phyloP scores from a whole-genome alignment of 768 basidiomycete genomes.

The Omphalotus guepiniiformis region DNA sequence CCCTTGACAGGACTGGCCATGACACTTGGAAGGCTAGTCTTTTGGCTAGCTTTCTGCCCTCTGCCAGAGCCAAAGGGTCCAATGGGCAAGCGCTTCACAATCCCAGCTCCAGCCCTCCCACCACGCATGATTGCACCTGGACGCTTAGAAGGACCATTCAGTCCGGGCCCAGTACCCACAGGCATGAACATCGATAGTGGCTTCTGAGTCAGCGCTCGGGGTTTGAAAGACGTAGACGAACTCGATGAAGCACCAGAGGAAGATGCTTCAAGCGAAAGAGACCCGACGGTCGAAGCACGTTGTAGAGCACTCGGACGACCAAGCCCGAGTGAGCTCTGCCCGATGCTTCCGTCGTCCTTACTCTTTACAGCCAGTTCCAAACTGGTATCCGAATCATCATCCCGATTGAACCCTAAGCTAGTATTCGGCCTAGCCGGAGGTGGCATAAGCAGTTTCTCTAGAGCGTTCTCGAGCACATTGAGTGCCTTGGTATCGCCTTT shows the following conservation, averaged over 20 bases:
- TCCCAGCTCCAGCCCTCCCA: slow-evolving; percentile 8
- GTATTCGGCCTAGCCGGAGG: slow-evolving; percentile 65
- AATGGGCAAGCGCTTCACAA: slow-evolving; percentile 8
- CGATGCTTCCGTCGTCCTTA: slow-evolving; percentile 14
- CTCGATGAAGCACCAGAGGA: neutral
- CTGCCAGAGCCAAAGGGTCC: slow-evolving; percentile 20
- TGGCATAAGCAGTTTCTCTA: slow-evolving; percentile 67
- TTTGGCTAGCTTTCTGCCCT: slow-evolving; percentile 39
- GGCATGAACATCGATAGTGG: neutral
- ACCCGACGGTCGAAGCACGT: slow-evolving; percentile 13
- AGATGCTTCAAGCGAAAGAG: slow-evolving; percentile 6
- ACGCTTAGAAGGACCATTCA: neutral
- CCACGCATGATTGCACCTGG: slow-evolving; percentile 3
- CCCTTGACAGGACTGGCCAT: slow-evolving; percentile 49
- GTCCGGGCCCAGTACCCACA: neutral
- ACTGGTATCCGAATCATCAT: slow-evolving; percentile 18
- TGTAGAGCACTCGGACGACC: slow-evolving; percentile 13
- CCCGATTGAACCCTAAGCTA: slow-evolving; percentile 60
- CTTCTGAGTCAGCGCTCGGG: neutral
- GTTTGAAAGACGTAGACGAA: neutral
- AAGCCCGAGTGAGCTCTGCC: slow-evolving; percentile 5
- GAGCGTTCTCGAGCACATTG: slow-evolving; percentile 6
- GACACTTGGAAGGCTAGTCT: slow-evolving; percentile 42
- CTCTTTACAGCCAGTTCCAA: slow-evolving; percentile 5
- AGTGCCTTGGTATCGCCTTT: too few species aligned